Base-by-base conservation (phyloP, 768 basidiomycete species). In the Hericium rajendrae region DNA sequence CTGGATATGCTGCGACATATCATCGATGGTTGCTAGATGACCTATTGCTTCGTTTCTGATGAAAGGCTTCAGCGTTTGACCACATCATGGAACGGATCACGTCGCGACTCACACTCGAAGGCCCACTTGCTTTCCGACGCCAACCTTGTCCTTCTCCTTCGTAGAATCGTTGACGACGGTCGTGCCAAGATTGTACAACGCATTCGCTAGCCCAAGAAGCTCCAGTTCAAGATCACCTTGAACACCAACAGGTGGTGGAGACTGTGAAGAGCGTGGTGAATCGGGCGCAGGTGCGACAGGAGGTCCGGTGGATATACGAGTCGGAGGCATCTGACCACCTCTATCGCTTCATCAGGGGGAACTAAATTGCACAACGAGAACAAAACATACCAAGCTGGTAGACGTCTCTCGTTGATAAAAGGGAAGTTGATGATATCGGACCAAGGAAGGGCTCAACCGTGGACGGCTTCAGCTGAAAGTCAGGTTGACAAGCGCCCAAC, bases 131-230 rank as follows among this genome's bases (percentile, higher is more conserved):
- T 91, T 91, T 1, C 79, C 83, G 4, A 65, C 65, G 38, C 77
- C 83, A 12, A 81, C 78, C 57, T 83, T 85, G 62, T 87, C 86
- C 52, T 82, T 79, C 63, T 89, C 88, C 70, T 88, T 90, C 13
- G 86, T 87, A 3, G 86, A 82, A 68, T 91, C 89, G 50, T 85
- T 87, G 65, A 91, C 84, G 20, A 90, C 88, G 0, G 89, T 90
- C 4, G 88, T 88, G 22, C 88, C 88, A 6, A 91, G 74, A 62
- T 90, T 89, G 66, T 91, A 91, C 24, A 91, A 70, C 2, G 84
- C 83, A 55, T 86, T 86, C 13, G 86, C 87, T 15, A 91, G 82
- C 0, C 85, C 88, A 24, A 89, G 72, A 2, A 91, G 68, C 68
- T 91, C 88, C 18, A 85, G 71, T 66, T 91, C 88, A 16, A 90